Conservation (phyloP, 768 basidiomycete genomes). For the Crepidotus variabilis region DNA sequence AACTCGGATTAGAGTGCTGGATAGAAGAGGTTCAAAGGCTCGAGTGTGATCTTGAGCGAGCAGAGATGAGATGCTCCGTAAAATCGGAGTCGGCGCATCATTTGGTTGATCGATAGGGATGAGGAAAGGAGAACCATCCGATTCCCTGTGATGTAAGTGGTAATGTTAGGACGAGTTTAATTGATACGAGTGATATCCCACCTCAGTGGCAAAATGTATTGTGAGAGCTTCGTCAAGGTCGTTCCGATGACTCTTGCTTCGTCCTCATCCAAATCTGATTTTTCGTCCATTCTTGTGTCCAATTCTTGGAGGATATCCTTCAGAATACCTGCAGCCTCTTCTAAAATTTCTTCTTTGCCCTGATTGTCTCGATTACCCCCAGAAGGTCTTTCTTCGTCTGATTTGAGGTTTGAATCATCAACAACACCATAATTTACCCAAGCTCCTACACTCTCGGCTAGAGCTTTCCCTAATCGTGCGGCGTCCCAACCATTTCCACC, state of each 20-base stretch:
- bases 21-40: constrained; percentile 57
- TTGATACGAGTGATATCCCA: constrained; percentile 29
- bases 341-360: constrained; percentile 54
- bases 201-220: constrained; percentile 57
- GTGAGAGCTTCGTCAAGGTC: constrained; percentile 53
- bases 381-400: constrained; percentile 17
- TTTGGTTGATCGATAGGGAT: constrained; percentile 53
- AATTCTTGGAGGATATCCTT: constrained; percentile 74
- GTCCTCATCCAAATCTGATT: constrained; percentile 52
- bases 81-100: constrained; percentile 56
- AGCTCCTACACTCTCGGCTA: constrained; percentile 51
- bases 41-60: constrained; percentile 60
- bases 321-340: constrained; percentile 65
- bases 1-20: constrained; percentile 59
- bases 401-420: constrained; percentile 14
- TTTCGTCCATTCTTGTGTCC: constrained; percentile 60
- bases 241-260: constrained; percentile 64
- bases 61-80: constrained; percentile 59
- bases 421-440: constrained; percentile 50
- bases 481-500: constrained; percentile 61
- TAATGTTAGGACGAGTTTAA: neutral
- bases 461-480: constrained; percentile 47
- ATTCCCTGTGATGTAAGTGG: constrained; percentile 19
- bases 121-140: constrained; percentile 27
- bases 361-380: constrained; percentile 23